Conservation (phyloP, 768 basidiomycete genomes). For the Trametes elegans region DNA sequence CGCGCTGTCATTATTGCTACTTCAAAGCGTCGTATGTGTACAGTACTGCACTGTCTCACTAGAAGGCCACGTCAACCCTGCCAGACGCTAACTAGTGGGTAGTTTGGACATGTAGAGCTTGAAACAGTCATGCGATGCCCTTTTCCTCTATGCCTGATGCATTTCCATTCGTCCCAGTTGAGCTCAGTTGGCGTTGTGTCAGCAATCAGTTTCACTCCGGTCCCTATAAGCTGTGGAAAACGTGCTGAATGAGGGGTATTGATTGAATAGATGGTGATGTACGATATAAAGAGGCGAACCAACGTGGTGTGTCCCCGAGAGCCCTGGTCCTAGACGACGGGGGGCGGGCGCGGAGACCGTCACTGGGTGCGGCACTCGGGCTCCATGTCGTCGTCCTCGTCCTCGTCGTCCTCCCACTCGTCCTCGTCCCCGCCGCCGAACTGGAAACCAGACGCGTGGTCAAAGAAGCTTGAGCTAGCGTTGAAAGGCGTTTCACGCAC, state of each 20-base stretch:
- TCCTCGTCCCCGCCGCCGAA: conserved; percentile 66
- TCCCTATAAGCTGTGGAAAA: too few species aligned
- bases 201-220: too few species aligned
- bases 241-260: conserved; percentile 4
- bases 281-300: not conserved
- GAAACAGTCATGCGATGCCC: too few species aligned
- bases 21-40: not conserved
- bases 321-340: not conserved
- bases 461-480: conserved; percentile 75
- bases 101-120: too few species aligned
- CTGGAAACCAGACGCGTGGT: conserved; percentile 60
- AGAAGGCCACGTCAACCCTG: too few species aligned
- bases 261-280: conserved; percentile 9
- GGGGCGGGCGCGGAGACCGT: not conserved
- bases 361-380: conserved; percentile 20
- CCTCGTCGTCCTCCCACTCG: conserved; percentile 67
- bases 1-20: not conserved
- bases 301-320: not conserved
- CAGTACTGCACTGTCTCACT: too few species aligned
- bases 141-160: too few species aligned
- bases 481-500: conserved; percentile 80
- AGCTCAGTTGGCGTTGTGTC: too few species aligned
- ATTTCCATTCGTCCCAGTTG: too few species aligned
- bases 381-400: conserved; percentile 48
- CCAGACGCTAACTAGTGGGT: too few species aligned